Conservation (phyloP, 768 basidiomycete species). For the Trametes villosa region DNA sequence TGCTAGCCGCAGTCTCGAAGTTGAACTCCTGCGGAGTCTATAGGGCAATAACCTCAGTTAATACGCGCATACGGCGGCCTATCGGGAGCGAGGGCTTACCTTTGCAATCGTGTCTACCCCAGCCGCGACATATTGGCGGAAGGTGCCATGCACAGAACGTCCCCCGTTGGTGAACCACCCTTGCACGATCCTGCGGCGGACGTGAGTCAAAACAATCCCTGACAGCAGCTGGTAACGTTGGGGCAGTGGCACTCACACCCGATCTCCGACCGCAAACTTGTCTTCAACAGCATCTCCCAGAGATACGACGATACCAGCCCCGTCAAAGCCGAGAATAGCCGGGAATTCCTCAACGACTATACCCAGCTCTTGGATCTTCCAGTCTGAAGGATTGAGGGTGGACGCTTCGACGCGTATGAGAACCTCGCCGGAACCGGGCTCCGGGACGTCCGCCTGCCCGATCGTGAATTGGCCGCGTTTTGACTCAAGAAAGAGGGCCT, state of each 20-base stretch:
- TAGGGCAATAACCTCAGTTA: neutral
- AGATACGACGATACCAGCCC: constrained; percentile 42
- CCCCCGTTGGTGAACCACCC: neutral
- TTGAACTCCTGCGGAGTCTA: constrained; percentile 41
- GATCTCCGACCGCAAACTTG: constrained; percentile 40
- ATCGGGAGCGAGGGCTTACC: no score
- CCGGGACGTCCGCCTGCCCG: constrained; percentile 29
- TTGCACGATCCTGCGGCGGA: constrained; percentile 11
- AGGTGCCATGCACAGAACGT: neutral
- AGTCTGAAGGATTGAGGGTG: constrained; percentile 47
- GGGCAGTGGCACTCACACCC: constrained; percentile 33
- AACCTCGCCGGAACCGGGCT: constrained; percentile 50
- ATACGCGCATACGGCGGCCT: neutral
- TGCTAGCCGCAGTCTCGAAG: constrained; percentile 44
- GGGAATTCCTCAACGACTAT: constrained; percentile 40
- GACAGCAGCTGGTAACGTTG: no score
- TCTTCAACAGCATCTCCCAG: constrained; percentile 32
- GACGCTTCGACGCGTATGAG: constrained; percentile 51
- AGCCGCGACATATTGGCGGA: constrained; percentile 34
- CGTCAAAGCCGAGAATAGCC: constrained; percentile 8
- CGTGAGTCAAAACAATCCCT: no score
- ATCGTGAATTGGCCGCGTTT: neutral
- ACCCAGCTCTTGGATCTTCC: constrained; percentile 38
- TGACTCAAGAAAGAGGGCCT: constrained; percentile 2
- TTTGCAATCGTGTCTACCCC: constrained; percentile 30